phyloP scores from a whole-genome alignment of 208 protist genomes.

The Kentomonas sorsogonicus region DNA sequence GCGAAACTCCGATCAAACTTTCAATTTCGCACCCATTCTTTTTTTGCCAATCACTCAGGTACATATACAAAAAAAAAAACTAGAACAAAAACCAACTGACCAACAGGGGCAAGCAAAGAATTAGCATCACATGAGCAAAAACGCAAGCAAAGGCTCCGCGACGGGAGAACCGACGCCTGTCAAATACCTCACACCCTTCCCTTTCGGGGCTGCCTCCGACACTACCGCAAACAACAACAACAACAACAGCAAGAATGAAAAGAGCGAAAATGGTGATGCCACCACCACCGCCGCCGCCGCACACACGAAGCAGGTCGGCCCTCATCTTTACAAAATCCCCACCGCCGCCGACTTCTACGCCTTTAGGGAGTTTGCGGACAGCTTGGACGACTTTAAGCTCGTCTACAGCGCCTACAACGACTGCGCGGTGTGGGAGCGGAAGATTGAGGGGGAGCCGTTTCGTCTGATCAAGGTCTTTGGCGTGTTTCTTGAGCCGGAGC shows the following conservation, averaged over 20 bases:
- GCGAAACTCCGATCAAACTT: no score
- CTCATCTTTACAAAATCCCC: constrained; percentile 50
- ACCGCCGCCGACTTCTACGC: constrained; percentile 52
- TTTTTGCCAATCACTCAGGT: background rate
- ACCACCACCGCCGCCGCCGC: constrained; percentile 26
- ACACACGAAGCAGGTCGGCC: constrained; percentile 7
- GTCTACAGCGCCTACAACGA: constrained; percentile 43
- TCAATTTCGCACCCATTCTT: background rate
- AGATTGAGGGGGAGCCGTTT: constrained; percentile 56
- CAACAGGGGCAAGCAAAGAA: background rate
- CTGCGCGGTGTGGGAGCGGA: constrained; percentile 67
- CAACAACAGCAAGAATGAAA: background rate
- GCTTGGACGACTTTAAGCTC: constrained; percentile 63
- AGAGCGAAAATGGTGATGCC: constrained; percentile 29
- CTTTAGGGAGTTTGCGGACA: constrained; percentile 74
- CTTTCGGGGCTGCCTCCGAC: no score
- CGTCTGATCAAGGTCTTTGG: constrained; percentile 81
- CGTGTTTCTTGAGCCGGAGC: no score
- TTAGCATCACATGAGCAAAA: background rate
- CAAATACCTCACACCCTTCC: background rate
- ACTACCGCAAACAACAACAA: background rate
- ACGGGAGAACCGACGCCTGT: no score
- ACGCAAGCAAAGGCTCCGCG: no score
- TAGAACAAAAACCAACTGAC: background rate
- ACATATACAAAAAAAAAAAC: constrained; percentile 1